Evolutionary conservation across 2,329 filamentous ascomycete species (phyloP), one percentile per base, ranked within the genome.

Genomic region (Microsporum canis): DNA sequence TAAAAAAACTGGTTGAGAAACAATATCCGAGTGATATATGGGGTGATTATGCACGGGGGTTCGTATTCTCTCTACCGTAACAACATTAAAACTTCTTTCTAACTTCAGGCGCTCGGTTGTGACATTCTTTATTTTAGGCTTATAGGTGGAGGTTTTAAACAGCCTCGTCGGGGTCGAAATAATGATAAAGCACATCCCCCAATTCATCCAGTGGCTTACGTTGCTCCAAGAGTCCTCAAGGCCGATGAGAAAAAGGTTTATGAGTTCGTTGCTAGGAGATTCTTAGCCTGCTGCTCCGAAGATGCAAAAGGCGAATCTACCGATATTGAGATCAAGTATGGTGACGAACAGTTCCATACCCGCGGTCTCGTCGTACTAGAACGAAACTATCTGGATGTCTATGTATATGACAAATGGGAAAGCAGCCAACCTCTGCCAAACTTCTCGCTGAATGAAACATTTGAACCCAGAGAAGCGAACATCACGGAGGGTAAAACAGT

Each of bases 111-210:
- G 23, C 45, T 8, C 4, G 14, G 14, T 6, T 17, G 33, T 17
- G 45, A 8, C 14, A 12, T 29, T 29, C 4, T 17, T 57, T n/a
- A 29, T 14, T 49, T 5, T 55, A 79, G 76, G 17, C 80, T 97
- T 7, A 77, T 88, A 34, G 80, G 87, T 64, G 90, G 90, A 2
- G 86, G 79, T 6, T 97, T 96, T 71, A 83, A 84, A 55, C 86
- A 88, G 66, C 94, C 94, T 17, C 85, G 92, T 47, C 82, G 87
- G 66, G 94, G 94, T 3, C 83, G 85, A 59, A 85, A 97, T 71
- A 95, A 99, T 72, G 94, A 99, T 73, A 94, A 96, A 73, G 94
- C 94, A 0, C 94, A 99, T 75, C 94, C 94, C 31, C 94, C 94
- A 0, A 99, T 99, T 63, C 94, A 99, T 68, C 94, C 94, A 0